Evolutionary conservation across 306 rosid genomes (phyloP), one percentile per base, ranked within the genome.

Genomic region (Adenanthera pavonina): DNA sequence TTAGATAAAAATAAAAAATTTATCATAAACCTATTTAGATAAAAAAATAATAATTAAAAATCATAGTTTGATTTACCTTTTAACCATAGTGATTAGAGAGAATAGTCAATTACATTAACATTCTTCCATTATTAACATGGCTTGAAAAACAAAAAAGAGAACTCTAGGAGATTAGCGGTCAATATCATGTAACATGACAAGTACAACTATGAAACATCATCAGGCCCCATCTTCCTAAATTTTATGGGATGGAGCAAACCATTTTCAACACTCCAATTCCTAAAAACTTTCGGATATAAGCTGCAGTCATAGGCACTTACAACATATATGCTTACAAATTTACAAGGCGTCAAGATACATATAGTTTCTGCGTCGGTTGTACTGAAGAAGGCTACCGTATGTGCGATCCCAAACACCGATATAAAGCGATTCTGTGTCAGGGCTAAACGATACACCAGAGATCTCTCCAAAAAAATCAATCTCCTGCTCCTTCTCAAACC

Each of bases 391-490:
- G 84, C 97, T 89, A 72, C 94, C 92, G 48, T 91, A 91, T 8
- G 90, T 93, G 87, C 91, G 96, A 89, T 93, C 94, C 94, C 92
- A 91, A 11, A 89, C 91, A 64, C 97, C 97, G 0, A 93, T 53
- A 68, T 88, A 93, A 57, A 93, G 97, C 0, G 96, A 89, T 74
- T 93, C 94, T 0, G 94, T 88, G 87, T 93, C 94, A 2, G 95
- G 97, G 88, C 97, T 93, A 84, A 93, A 91, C 8, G 97, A 91
- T 46, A 90, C 69, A 34, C 89, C 91, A 17, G 92, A 86, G 77
- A 90, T 83, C 85, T 90, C 94, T 13, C 94, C 94, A 52, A 90
- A 90, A 76, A 90, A 90, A 68, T 88, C 94, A 1, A 90, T 81
- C 80, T 88, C 92, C 72, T 90, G 94, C 81, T 90, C 94, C 79